Conservation (phyloP, 1,139 yeast genomes). For the Kodamaea sp. region DNA sequence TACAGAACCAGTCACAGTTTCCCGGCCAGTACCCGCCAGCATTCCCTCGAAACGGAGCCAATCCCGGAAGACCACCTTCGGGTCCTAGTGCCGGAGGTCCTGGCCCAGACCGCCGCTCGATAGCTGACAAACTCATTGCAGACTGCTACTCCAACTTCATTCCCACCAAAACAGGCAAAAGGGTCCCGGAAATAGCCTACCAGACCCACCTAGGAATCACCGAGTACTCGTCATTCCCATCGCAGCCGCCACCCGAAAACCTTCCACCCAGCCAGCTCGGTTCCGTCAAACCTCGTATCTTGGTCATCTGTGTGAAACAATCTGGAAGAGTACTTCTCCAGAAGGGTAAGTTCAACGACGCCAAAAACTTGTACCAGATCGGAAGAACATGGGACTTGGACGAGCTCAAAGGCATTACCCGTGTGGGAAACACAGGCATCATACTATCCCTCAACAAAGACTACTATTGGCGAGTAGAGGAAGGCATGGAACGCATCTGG, state of each 20-base stretch:
- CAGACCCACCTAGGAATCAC: slow-evolving; percentile 40
- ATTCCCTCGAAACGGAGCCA: slow-evolving; percentile 2
- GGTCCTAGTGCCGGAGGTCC: slow-evolving; percentile 4
- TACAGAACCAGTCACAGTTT: background rate
- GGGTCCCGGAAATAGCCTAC: slow-evolving; percentile 35
- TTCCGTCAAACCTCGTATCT: slow-evolving; percentile 38
- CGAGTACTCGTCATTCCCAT: slow-evolving; percentile 43
- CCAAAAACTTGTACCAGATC: slow-evolving; percentile 72
- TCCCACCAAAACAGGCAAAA: slow-evolving; percentile 29
- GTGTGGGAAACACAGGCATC: slow-evolving; percentile 58
- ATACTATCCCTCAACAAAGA: slow-evolving; percentile 67
- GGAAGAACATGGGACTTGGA: slow-evolving; percentile 93
- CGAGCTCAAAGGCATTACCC: slow-evolving; percentile 61
- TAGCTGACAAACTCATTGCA: slow-evolving; percentile 37
- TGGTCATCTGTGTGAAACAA: slow-evolving; percentile 43
- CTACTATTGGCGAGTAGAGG: slow-evolving; percentile 83
- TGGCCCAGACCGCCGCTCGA: slow-evolving; percentile 8
- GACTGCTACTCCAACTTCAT: slow-evolving; percentile 44
- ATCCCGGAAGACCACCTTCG: slow-evolving; percentile 4
- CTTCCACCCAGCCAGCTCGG: slow-evolving; percentile 35
- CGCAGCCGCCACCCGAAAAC: slow-evolving; percentile 41
- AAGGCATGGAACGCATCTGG: slow-evolving; percentile 61
- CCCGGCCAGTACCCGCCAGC: slow-evolving; percentile 1
- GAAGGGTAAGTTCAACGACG: slow-evolving; percentile 80
- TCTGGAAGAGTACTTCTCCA: slow-evolving; percentile 73